Conservation (phyloP, 345 rosid species). For the Xanthoceras sorbifolium region DNA sequence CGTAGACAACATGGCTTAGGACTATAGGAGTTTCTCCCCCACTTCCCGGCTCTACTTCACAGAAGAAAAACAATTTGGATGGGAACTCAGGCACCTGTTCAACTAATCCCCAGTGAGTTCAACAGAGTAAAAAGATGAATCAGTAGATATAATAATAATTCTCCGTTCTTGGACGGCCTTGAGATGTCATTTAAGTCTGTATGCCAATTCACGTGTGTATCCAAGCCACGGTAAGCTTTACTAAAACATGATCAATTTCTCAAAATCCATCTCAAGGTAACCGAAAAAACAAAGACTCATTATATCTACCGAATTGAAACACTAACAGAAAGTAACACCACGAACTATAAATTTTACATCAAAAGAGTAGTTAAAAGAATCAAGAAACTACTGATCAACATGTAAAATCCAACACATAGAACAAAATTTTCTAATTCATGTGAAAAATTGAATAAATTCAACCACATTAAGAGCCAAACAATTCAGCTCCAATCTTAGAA, state of each 20-base stretch:
- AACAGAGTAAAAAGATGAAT: neutral
- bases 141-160: neutral
- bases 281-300: neutral
- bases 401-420: neutral
- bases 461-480: neutral
- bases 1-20: slow-evolving; percentile 76
- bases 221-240: neutral
- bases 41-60: slow-evolving; percentile 81
- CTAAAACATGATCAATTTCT: neutral
- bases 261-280: neutral
- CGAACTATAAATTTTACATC: neutral
- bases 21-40: slow-evolving; percentile 96
- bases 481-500: neutral
- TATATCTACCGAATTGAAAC: neutral
- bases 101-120: neutral
- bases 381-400: neutral
- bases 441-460: neutral
- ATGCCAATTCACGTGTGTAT: neutral
- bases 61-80: slow-evolving; percentile 81
- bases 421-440: neutral
- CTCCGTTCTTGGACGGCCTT: neutral
- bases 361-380: neutral
- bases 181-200: neutral
- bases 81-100: slow-evolving; percentile 88
- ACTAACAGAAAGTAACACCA: neutral